Base-by-base conservation (phyloP, 768 basidiomycete species). In the Suillus alpinus region DNA sequence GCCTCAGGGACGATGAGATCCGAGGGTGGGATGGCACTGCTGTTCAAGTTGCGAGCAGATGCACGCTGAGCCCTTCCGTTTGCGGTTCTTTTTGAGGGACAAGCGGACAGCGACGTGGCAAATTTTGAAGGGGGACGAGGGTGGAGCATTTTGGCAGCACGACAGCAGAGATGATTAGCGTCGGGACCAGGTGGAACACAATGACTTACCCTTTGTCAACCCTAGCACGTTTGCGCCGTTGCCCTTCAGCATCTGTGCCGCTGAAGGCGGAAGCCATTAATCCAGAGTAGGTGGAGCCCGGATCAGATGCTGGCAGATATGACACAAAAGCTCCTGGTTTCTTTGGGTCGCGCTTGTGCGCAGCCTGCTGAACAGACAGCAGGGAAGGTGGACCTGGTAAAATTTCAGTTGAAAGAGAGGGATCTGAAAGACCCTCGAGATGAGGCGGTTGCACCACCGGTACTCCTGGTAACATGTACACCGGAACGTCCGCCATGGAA, bases 221-320 rank as follows among this genome's bases (percentile, higher is more conserved):
- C 75, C 89, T 81, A 68, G 87, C 80, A 66, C 89, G 85, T 78
- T 93, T 91, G 71, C 86, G 77, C 73, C 86, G 82, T 58, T 86
- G 78, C 53, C 86, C 87, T 62, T 87, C 87, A 66, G 82, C 70
- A 67, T 86, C 85, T 63, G 69, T 63, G 59, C 83, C 80, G 68
- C 82, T 79, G 64, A 86, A 80, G 70, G 87, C 83, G 62, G 84
- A 83, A 65, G 86, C 81, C 78, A 86, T 82, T 71, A 88, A 82
- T 62, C 87, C 89, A 72, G 88, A 86, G 79, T 92, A 94, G 29
- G 92, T 94, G 67, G 92, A 88, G 70, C 92, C 92, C 63, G 92
- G 92, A 81, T 94, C 92, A 69, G 86, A 85, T 63, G 85, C 76
- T 51, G 92, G 91, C 71, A 94, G 81, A 80, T 93, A 94, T 63